These are phyloP conservation scores for Neurospora sp. DNA, from an alignment of 495 filamentous ascomycete genomes.

Conservation along the genomic window DNA sequence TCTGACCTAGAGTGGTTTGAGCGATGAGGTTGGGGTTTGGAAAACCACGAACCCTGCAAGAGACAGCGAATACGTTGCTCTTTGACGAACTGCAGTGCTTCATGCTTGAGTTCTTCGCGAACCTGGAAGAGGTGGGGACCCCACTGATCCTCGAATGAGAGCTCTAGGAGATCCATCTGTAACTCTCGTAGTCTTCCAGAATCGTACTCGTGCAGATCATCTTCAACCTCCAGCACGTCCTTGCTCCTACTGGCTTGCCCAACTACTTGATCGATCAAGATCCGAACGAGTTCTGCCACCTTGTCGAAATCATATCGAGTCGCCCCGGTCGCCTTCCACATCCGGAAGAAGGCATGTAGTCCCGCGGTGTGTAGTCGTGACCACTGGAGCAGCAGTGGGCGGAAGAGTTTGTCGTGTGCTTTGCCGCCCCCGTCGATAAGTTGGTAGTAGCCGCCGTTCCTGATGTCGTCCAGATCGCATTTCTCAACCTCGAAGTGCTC, in stretches of 20 bases:
- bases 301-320: slow-evolving; percentile 83
- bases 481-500: slow-evolving; percentile 94
- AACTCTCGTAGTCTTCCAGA: slow-evolving; percentile 64
- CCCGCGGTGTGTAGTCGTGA: slow-evolving; percentile 85
- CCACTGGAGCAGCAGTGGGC: slow-evolving; percentile 87
- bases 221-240: slow-evolving; percentile 81
- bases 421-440: slow-evolving; percentile 60
- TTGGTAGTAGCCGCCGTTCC: slow-evolving; percentile 47
- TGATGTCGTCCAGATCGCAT: slow-evolving; percentile 70
- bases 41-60: slow-evolving; percentile 84
- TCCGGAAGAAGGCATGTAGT: slow-evolving; percentile 77
- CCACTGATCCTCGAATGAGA: slow-evolving; percentile 91
- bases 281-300: slow-evolving; percentile 78
- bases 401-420: slow-evolving; percentile 78
- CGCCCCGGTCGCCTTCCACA: slow-evolving; percentile 87
- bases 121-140: slow-evolving; percentile 81
- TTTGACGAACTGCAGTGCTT: slow-evolving; percentile 90
- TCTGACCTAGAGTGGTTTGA: neutral
- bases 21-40: slow-evolving; percentile 36
- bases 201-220: slow-evolving; percentile 78
- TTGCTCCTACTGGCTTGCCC: slow-evolving; percentile 74
- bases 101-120: slow-evolving; percentile 84
- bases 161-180: slow-evolving; percentile 90
- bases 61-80: slow-evolving; percentile 94
- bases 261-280: slow-evolving; percentile 85